Conservation (phyloP, 2,329 filamentous ascomycete genomes). For the Sporothrix dimorphospora region DNA sequence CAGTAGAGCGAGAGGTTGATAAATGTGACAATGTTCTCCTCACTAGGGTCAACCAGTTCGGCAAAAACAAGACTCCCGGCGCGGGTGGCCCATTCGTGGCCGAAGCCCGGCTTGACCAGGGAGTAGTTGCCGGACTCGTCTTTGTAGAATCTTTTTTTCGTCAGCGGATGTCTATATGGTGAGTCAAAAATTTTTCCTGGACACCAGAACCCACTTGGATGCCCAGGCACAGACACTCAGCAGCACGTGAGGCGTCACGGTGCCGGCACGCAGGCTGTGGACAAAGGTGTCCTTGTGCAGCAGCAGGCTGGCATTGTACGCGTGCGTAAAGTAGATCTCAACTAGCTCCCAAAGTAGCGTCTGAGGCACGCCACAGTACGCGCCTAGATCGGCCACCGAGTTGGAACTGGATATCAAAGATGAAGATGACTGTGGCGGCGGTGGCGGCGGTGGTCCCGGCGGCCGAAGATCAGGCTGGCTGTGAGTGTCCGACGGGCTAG, state of each 20-base stretch:
- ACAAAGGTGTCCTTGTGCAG: conserved; percentile 10
- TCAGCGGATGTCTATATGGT: background rate
- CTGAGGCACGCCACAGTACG: conserved; percentile 1
- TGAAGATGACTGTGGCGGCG: background rate
- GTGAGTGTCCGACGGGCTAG: background rate
- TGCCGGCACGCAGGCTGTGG: conserved; percentile 1
- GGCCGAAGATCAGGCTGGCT: background rate
- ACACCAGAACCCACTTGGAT: conserved; percentile 2
- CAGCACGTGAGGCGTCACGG: conserved; percentile 6
- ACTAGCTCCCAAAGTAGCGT: background rate
- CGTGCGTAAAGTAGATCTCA: conserved; percentile 5
- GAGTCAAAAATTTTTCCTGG: background rate
- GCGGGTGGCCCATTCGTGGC: conserved; percentile 10
- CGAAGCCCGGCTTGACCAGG: conserved; percentile 3
- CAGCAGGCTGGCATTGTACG: conserved; percentile 1
- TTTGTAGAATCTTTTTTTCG: background rate
- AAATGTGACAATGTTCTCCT: conserved; percentile 13
- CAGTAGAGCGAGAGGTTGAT: conserved; percentile 12
- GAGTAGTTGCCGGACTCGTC: conserved; percentile 5
- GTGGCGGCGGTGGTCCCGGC: background rate
- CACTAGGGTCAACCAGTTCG: background rate
- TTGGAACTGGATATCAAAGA: background rate
- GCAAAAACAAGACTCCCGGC: conserved; percentile 5
- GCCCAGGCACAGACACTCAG: background rate
- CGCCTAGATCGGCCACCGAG: background rate